Conservation (phyloP, 176 grass and related monocot species). For the Ensete ventricosum region DNA sequence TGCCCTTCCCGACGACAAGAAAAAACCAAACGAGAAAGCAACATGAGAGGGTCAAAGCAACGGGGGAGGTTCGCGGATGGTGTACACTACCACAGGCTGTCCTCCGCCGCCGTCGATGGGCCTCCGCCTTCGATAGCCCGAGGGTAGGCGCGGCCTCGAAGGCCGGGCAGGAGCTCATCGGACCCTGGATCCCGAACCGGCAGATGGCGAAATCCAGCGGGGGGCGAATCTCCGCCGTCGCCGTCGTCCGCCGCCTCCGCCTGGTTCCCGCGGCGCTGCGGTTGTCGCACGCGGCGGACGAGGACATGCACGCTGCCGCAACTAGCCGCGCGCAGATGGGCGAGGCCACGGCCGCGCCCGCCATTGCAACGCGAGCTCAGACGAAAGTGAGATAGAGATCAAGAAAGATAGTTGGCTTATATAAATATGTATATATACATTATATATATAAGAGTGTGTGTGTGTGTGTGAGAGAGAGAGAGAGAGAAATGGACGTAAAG, state of each 20-base stretch:
- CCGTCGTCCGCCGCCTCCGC: background rate
- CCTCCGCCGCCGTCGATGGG: background rate
- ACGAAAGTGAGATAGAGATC: background rate
- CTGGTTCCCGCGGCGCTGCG: background rate
- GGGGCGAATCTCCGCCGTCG: background rate
- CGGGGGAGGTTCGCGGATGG: background rate
- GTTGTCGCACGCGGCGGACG: background rate
- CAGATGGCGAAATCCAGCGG: background rate
- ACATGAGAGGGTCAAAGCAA: background rate
- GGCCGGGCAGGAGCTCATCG: background rate
- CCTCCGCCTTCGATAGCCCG: background rate
- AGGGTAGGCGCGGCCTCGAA: background rate
- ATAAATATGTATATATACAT: no score
- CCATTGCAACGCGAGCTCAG: background rate
- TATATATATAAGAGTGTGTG: no score
- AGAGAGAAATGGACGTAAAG: no score
- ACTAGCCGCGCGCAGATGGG: slow-evolving; percentile 1
- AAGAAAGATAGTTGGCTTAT: background rate
- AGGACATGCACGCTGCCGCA: background rate
- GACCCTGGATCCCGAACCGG: slow-evolving; percentile 2
- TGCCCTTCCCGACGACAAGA: background rate
- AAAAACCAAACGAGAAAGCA: background rate
- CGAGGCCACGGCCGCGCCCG: slow-evolving; percentile 1
- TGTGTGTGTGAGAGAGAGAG: no score
- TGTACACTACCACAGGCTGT: background rate